A percentile compares a stretch with the other conserved stretches of the same genome.
Conservation (phyloP, 805 yeast species). For the Wickerhamomyces tratensis region DNA sequence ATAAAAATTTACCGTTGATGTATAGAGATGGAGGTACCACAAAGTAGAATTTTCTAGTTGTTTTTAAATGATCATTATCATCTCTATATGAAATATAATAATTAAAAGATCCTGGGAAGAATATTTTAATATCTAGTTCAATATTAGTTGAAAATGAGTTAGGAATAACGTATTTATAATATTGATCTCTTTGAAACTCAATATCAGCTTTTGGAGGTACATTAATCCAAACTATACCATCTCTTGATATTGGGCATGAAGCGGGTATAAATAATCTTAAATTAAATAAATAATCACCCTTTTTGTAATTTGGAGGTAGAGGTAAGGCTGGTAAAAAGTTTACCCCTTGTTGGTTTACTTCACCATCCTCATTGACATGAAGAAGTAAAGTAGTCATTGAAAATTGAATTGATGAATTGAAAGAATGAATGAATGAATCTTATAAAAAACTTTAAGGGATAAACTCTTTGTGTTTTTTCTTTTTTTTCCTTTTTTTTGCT, state of each 20-base stretch:
- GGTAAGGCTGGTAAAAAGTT: constrained; percentile 29
- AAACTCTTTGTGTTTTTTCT: no score
- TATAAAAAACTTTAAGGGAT: no score
- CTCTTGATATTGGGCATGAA: constrained; percentile 61
- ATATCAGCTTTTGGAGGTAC: constrained; percentile 38
- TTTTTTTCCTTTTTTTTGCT: no score
- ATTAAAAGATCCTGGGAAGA: constrained; percentile 69
- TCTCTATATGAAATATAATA: constrained; percentile 56
- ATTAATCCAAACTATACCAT: constrained; percentile 68
- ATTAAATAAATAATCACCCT: constrained; percentile 34
- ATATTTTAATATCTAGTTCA: constrained; percentile 49
- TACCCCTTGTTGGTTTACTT: constrained; percentile 27
- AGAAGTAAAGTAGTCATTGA: constrained; percentile 23
- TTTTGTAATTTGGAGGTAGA: constrained; percentile 22
- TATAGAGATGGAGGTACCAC: constrained; percentile 71
- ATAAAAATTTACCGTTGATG: constrained; percentile 44
- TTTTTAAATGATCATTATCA: constrained; percentile 23
- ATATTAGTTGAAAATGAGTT: constrained; percentile 59
- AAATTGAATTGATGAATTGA: no score
- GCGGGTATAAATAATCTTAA: constrained; percentile 64
- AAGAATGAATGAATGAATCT: no score
- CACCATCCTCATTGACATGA: constrained; percentile 25
- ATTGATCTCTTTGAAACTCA: constrained; percentile 47
- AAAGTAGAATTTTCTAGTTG: constrained; percentile 60
- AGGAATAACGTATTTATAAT: constrained; percentile 38